Percentiles rank a stretch among this genome's conserved stretches.
Evolutionary conservation across 2,329 filamentous ascomycete species (phyloP).

Genomic region (Arthrobotrys conoides): DNA sequence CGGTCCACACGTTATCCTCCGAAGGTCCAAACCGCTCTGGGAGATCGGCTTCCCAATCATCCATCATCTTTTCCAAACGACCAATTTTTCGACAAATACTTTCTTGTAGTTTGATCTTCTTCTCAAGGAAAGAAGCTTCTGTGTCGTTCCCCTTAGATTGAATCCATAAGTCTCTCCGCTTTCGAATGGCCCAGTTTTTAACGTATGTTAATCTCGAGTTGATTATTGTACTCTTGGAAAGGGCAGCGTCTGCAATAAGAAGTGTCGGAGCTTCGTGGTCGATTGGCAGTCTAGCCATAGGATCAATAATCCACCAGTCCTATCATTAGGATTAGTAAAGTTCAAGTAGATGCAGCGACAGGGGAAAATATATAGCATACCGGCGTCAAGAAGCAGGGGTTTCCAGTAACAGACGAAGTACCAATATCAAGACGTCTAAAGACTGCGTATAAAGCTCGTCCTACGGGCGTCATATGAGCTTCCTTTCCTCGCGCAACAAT

Average conservation of each 20-base stretch:
- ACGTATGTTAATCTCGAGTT: slow-evolving; percentile 63
- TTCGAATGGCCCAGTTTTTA: slow-evolving; percentile 62
- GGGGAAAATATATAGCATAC: slow-evolving; percentile 33
- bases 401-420: slow-evolving; percentile 63
- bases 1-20: slow-evolving; percentile 58
- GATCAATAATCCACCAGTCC: slow-evolving; percentile 64
- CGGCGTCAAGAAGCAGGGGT: slow-evolving; percentile 63
- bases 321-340: slow-evolving; percentile 25
- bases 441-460: slow-evolving; percentile 63
- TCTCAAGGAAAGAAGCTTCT: slow-evolving; percentile 45
- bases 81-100: slow-evolving; percentile 62
- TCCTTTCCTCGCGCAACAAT: slow-evolving; percentile 63
- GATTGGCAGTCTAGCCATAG: slow-evolving; percentile 62
- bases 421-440: slow-evolving; percentile 63
- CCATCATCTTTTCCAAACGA: slow-evolving; percentile 62
- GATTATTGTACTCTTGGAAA: slow-evolving; percentile 63
- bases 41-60: slow-evolving; percentile 62
- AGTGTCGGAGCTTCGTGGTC: slow-evolving; percentile 62
- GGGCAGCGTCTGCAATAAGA: slow-evolving; percentile 61
- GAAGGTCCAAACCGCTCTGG: slow-evolving; percentile 62
- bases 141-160: slow-evolving; percentile 53
- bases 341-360: background rate
- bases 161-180: slow-evolving; percentile 61
- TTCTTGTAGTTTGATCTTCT: slow-evolving; percentile 62
- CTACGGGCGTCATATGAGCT: slow-evolving; percentile 63